Base-by-base conservation (phyloP, 2,329 filamentous ascomycete species). In the Seiridium unicorne region DNA sequence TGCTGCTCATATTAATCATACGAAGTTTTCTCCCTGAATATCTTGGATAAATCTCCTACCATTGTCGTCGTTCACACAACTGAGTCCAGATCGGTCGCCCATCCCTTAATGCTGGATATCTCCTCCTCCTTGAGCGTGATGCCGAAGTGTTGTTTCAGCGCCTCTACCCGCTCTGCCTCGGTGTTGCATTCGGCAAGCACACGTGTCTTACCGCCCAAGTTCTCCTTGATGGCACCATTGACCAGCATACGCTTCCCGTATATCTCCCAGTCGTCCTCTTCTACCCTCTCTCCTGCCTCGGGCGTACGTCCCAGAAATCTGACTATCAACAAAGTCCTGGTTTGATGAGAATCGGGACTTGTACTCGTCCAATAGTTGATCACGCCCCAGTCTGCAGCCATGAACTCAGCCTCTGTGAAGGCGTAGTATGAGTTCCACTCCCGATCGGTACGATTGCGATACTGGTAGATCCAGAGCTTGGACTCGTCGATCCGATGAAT, bases 391-490 rank as follows among this genome's bases (percentile, higher is more conserved):
- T 91, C 88, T 48, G 76, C 72, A 3, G 79, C 81, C 40, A 85
- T 69, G 70, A 89, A 90, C 71, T 90, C 88, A 13, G 81, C 76
- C 62, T 89, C 85, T 2, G 82, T 81, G 70, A 92, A 93, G 62
- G 81, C 84, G 70, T 91, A 91, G 53, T 80, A 82, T 1, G 83
- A 76, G 31, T 80, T 76, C 85, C 88, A 93, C 2, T 77, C 76
- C 51, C 73, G 75, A 0, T 80, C 73, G 0, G 69, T 48, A 4
- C 73, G 72, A 62, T 84, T 80, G 35, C 83, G 79, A 64, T 84
- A 83, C 71, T 89, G 81, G 68, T 88, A 89, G 60, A 89, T 79
- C 88, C 87, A 90, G 59, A 84, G 71, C 61, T 80, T 81, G 40
- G 74, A 71, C 51, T 77, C 75, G 36, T 78, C 74, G 55, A 73